Conservation (phyloP, 352 stramenopile species). For the Phytophthora megakarya region DNA sequence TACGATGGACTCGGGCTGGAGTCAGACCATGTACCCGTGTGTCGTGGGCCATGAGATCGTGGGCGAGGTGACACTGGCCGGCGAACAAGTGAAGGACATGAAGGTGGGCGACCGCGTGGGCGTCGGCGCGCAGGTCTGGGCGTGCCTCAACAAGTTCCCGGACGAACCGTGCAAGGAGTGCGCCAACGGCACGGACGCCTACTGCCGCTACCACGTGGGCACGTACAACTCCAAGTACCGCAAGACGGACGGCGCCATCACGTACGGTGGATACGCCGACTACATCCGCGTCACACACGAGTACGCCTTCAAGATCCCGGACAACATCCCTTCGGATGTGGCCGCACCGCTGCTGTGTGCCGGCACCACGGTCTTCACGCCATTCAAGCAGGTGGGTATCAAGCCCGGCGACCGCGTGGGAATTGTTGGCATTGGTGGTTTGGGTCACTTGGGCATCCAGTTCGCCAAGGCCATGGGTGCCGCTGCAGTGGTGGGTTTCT, state of each 20-base stretch:
- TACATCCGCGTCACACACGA: constrained; percentile 64
- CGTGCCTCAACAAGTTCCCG: constrained; percentile 65
- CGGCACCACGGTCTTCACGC: constrained; percentile 81
- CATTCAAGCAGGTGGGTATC: constrained; percentile 56
- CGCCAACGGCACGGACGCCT: constrained; percentile 53
- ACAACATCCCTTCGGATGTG: constrained; percentile 57
- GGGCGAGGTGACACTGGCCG: constrained; percentile 47
- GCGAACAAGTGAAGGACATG: constrained; percentile 54
- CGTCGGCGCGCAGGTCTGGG: constrained; percentile 82
- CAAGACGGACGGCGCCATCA: constrained; percentile 45
- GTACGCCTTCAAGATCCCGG: constrained; percentile 81
- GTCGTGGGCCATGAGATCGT: constrained; percentile 70
- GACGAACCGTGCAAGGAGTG: constrained; percentile 64
- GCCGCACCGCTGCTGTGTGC: constrained; percentile 81
- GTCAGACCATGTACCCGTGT: constrained; percentile 45
- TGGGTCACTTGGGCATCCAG: constrained; percentile 88
- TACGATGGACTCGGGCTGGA: constrained; percentile 56
- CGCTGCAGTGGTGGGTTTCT: constrained; percentile 65
- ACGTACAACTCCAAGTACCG: constrained; percentile 64
- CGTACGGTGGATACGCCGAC: constrained; percentile 73
- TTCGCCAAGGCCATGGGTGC: constrained; percentile 71
- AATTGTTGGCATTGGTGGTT: constrained; percentile 80
- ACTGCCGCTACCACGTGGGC: constrained; percentile 50
- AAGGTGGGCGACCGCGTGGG: constrained; percentile 84
- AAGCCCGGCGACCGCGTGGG: constrained; percentile 61